Conservation (phyloP, 345 rosid species). For the Aquilaria sinensis region DNA sequence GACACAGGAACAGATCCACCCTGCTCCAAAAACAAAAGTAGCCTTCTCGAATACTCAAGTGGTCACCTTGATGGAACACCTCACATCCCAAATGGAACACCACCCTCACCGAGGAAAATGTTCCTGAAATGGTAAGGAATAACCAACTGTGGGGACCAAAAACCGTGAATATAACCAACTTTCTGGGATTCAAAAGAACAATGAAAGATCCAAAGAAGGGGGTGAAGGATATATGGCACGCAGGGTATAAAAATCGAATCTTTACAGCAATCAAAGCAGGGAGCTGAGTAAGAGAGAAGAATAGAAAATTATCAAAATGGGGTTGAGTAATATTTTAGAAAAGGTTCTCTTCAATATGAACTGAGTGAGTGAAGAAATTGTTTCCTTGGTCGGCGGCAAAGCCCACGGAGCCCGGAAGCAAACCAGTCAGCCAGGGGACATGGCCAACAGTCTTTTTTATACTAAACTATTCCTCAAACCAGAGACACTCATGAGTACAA, state of each 20-base stretch:
- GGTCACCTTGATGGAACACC: conserved; percentile 17
- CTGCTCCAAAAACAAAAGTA: conserved; percentile 11
- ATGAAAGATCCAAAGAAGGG: conserved; percentile 39
- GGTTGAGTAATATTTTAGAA: conserved; percentile 23
- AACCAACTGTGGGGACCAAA: conserved; percentile 63
- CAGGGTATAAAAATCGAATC: conserved; percentile 37
- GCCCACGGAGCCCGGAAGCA: conserved; percentile 55
- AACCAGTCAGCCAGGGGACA: conserved; percentile 49
- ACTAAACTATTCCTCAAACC: conserved; percentile 41
- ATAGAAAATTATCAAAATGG: conserved; percentile 18
- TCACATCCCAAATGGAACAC: conserved; percentile 29
- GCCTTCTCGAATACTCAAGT: conserved; percentile 16
- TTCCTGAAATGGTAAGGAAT: conserved; percentile 34
- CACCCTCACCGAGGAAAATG: conserved; percentile 21
- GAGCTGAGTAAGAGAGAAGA: conserved; percentile 26
- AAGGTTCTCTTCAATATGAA: conserved; percentile 47
- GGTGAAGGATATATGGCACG: conserved; percentile 26
- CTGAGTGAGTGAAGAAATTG: conserved; percentile 43
- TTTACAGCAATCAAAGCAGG: conserved; percentile 48
- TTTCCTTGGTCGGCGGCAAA: conserved; percentile 52
- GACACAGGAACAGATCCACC: conserved; percentile 17
- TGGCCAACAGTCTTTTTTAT: conserved; percentile 33
- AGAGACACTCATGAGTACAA: conserved; percentile 39
- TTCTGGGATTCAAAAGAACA: conserved; percentile 36
- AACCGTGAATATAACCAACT: conserved; percentile 31